Percentiles rank a stretch among this genome's conserved stretches.
Conservation (phyloP, 176 grass and related monocot genomes). For the Elymus sibiricus region DNA sequence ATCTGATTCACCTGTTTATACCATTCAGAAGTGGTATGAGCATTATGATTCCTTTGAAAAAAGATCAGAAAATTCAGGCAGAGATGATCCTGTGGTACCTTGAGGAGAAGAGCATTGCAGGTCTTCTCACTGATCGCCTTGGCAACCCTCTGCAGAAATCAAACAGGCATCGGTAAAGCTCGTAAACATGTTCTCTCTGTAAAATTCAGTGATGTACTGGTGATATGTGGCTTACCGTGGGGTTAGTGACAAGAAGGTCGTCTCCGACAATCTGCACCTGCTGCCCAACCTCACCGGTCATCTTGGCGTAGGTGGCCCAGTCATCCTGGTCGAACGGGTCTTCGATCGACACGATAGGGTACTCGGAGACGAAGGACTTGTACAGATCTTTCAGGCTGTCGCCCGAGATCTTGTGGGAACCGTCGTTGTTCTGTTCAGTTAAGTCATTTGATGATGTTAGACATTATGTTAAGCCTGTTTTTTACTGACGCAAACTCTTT, state of each 20-base stretch:
- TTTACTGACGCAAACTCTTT: background rate
- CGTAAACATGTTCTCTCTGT: background rate
- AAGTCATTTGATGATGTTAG: background rate
- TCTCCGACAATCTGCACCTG: slow-evolving; percentile 94
- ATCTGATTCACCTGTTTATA: slow-evolving; percentile 97
- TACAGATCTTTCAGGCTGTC: slow-evolving; percentile 79
- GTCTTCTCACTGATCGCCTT: slow-evolving; percentile 84
- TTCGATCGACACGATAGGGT: slow-evolving; percentile 94
- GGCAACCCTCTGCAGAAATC: slow-evolving; percentile 65
- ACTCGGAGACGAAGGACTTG: slow-evolving; percentile 78
- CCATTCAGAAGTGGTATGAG: no score
- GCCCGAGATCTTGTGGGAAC: slow-evolving; percentile 76
- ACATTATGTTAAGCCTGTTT: background rate
- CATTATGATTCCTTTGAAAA: background rate
- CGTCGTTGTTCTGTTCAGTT: slow-evolving; percentile 71
- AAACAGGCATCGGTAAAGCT: background rate
- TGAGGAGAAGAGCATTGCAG: slow-evolving; percentile 96
- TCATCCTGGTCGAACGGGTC: slow-evolving; percentile 97
- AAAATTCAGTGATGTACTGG: background rate
- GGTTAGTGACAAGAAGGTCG: slow-evolving; percentile 95
- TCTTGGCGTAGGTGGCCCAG: slow-evolving; percentile 79
- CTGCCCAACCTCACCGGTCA: slow-evolving; percentile 82
- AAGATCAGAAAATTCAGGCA: background rate
- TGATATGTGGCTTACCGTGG: slow-evolving; percentile 48
- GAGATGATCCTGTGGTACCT: slow-evolving; percentile 42